Conservation (phyloP, 306 rosid genomes). For the Ormosia emarginata region DNA sequence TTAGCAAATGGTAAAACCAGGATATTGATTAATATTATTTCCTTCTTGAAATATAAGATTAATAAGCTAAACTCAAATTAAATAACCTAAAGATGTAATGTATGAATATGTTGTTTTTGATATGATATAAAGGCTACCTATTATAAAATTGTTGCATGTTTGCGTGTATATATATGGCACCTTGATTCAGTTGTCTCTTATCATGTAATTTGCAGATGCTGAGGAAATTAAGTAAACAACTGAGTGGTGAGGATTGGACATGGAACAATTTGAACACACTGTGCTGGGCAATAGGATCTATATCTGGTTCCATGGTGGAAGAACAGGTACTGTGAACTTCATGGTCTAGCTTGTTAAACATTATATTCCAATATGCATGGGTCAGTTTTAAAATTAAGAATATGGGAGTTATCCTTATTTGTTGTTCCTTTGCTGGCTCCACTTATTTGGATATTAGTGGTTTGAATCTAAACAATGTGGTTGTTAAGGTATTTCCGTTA, state of each 20-base stretch:
- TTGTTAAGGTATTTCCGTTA: neutral
- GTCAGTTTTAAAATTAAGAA: neutral
- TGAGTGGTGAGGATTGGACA: conserved; percentile 98
- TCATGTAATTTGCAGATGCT: conserved; percentile 64
- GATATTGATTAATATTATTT: neutral
- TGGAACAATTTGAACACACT: conserved; percentile 98
- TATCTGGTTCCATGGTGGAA: conserved; percentile 98
- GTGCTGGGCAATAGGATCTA: conserved; percentile 99
- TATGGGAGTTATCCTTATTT: neutral
- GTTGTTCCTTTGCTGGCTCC: neutral
- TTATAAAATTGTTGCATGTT: neutral
- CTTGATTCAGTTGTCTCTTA: neutral
- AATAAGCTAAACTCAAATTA: neutral
- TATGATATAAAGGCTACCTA: neutral
- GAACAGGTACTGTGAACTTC: conserved; percentile 68
- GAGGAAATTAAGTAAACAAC: conserved; percentile 85
- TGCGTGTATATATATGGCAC: neutral
- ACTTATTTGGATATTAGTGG: neutral
- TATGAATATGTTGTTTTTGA: neutral
- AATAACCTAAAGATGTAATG: neutral
- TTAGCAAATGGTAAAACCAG: neutral
- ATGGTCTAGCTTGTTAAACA: neutral
- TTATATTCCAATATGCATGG: neutral
- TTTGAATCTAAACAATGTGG: neutral
- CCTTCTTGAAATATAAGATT: neutral